A percentile compares a stretch with the other conserved stretches of the same genome.
Evolutionary conservation across 352 stramenopile species (phyloP).

Genomic region (Pythium pyrilobum): DNA sequence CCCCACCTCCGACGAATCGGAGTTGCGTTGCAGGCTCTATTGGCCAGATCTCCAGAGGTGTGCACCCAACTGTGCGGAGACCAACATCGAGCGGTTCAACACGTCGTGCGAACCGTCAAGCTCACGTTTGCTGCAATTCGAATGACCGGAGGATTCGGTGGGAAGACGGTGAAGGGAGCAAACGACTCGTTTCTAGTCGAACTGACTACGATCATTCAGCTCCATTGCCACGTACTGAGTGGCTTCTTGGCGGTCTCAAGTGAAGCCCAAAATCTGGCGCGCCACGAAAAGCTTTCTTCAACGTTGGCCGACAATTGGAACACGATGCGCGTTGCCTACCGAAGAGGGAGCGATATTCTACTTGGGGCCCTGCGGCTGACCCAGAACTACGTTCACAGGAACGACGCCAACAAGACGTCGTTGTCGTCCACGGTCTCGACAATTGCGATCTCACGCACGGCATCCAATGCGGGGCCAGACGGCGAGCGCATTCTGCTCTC

Average conservation of each 20-base stretch:
- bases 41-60: conserved; percentile 25
- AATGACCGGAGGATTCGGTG: conserved; percentile 42
- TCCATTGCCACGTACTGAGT: conserved; percentile 49
- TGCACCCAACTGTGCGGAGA: conserved; percentile 21
- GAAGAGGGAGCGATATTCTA: conserved; percentile 35
- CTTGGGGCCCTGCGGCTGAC: conserved; percentile 38
- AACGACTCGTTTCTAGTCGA: conserved; percentile 32
- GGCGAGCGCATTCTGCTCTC: conserved; percentile 8
- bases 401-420: conserved; percentile 34
- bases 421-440: conserved; percentile 8
- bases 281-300: conserved; percentile 24
- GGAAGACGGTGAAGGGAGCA: conserved; percentile 16
- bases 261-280: background rate
- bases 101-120: conserved; percentile 31
- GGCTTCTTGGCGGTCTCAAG: conserved; percentile 29
- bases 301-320: conserved; percentile 53
- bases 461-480: background rate
- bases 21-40: conserved; percentile 30
- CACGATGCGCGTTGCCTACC: conserved; percentile 39
- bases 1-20: conserved; percentile 18
- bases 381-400: conserved; percentile 40
- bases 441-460: background rate
- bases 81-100: conserved; percentile 31
- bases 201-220: conserved; percentile 31
- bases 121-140: conserved; percentile 41